These are phyloP conservation scores for Penicillium freii DNA, from an alignment of 2,329 filamentous ascomycete species.

Conservation along the genomic window DNA sequence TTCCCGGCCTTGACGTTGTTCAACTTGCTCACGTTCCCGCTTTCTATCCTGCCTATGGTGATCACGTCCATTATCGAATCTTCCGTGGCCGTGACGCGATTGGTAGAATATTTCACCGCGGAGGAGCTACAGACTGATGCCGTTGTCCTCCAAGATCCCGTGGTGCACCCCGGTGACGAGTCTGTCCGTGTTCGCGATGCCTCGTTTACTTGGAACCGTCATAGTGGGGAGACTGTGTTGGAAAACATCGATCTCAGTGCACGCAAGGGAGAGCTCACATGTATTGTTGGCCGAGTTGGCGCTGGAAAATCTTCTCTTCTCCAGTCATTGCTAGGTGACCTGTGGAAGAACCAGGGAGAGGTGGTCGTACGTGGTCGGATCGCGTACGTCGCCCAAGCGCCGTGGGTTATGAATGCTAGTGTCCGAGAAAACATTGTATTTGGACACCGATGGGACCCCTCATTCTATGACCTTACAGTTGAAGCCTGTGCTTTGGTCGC, in stretches of 20 bases:
- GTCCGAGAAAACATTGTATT: constrained; percentile 98
- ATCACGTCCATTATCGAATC: constrained; percentile 96
- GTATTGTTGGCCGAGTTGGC: constrained; percentile 91
- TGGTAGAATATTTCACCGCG: constrained; percentile 79
- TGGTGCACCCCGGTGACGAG: constrained; percentile 77
- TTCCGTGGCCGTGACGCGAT: constrained; percentile 81
- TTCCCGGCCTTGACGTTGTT: constrained; percentile 92
- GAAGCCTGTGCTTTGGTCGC: constrained; percentile 86
- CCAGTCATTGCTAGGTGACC: constrained; percentile 81
- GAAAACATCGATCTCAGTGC: constrained; percentile 84
- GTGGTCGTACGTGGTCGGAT: constrained; percentile 78
- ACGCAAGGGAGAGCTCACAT: constrained; percentile 88
- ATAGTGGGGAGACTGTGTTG: constrained; percentile 66
- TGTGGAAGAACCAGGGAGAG: constrained; percentile 84
- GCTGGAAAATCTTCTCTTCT: constrained; percentile 92
- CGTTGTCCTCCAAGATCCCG: constrained; percentile 66
- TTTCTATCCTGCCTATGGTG: constrained; percentile 94
- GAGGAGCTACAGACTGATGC: constrained; percentile 90
- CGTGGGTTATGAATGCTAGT: constrained; percentile 97
- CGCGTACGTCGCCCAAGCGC: constrained; percentile 87
- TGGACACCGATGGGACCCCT: constrained; percentile 86
- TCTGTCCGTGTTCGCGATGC: constrained; percentile 78
- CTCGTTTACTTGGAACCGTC: constrained; percentile 91
- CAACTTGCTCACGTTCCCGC: constrained; percentile 92
- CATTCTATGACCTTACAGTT: constrained; percentile 91